Percentiles rank a stretch among this genome's conserved stretches.
These are phyloP conservation scores for Pseudonitzschia multiseries DNA, from an alignment of 108 stramenopile genomes.

Conservation along the genomic window DNA sequence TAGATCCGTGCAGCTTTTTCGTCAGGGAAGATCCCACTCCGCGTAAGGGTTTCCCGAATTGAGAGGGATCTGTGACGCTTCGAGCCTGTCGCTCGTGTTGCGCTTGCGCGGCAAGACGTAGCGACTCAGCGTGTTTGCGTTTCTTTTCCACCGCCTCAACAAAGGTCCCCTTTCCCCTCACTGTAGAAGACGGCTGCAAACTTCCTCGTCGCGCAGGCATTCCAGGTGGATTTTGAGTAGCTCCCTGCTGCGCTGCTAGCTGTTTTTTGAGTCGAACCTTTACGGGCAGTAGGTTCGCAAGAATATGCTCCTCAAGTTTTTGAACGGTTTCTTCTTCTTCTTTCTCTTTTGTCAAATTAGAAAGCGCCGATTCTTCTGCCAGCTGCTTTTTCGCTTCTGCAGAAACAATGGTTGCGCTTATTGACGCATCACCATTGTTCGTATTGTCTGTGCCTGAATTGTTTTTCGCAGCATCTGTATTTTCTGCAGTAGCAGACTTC, in stretches of 20 bases:
- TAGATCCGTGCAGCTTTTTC: conserved; percentile 59
- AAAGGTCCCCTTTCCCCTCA: conserved; percentile 51
- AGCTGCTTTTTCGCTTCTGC: conserved; percentile 29
- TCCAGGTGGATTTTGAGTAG: conserved; percentile 67
- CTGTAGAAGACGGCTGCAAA: conserved; percentile 30
- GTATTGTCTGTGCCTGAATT: neutral
- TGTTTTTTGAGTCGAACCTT: conserved; percentile 79
- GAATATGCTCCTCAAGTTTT: conserved; percentile 84
- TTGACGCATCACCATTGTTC: conserved; percentile 2
- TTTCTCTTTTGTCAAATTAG: conserved; percentile 55
- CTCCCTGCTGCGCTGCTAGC: conserved; percentile 82
- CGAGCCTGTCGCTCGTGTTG: conserved; percentile 18
- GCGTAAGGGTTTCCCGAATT: conserved; percentile 60
- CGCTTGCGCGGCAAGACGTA: conserved; percentile 38
- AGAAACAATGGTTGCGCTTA: neutral
- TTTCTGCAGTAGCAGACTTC: conserved; percentile 4
- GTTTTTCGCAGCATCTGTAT: neutral
- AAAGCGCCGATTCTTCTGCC: conserved; percentile 41
- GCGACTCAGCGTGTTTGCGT: conserved; percentile 52
- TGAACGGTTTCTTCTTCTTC: conserved; percentile 74
- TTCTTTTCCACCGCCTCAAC: conserved; percentile 67
- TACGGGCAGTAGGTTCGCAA: conserved; percentile 82
- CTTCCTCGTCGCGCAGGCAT: conserved; percentile 64
- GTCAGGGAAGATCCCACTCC: conserved; percentile 62
- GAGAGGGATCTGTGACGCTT: conserved; percentile 34